phyloP scores from a whole-genome alignment of 2,329 filamentous ascomycete species.

The Aspergillus novofumigatus region DNA sequence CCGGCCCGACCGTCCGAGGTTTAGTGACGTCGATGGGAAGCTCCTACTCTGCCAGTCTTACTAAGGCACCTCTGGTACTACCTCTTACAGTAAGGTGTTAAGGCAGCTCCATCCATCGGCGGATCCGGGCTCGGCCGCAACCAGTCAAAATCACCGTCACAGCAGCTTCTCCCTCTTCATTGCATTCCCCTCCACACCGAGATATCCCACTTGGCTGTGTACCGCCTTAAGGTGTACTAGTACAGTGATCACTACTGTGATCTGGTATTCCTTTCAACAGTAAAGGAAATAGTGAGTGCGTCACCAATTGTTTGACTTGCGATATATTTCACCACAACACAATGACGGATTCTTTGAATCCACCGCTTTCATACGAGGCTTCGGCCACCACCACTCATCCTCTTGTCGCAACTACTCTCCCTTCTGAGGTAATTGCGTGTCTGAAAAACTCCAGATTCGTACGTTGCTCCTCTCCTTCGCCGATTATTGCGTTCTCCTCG shows the following conservation, averaged over 20 bases:
- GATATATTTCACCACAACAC: conserved; percentile 1
- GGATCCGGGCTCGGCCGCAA: conserved; percentile 5
- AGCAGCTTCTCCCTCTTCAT: neutral
- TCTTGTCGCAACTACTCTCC: conserved; percentile 65
- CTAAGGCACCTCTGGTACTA: too few species aligned
- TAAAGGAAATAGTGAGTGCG: neutral
- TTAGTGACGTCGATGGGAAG: conserved; percentile 5
- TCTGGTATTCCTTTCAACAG: neutral
- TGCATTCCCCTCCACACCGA: neutral
- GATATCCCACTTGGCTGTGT: neutral
- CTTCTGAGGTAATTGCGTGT: conserved; percentile 81
- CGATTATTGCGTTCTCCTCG: conserved; percentile 6
- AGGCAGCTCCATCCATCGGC: neutral
- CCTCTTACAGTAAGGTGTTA: too few species aligned
- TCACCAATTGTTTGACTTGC: neutral
- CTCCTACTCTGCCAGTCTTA: too few species aligned
- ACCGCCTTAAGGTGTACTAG: neutral
- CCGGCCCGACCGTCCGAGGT: neutral
- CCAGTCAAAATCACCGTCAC: conserved; percentile 3
- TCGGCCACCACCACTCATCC: conserved; percentile 71
- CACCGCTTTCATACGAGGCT: conserved; percentile 69
- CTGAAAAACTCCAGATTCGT: conserved; percentile 94
- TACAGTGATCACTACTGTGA: neutral
- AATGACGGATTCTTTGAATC: conserved; percentile 52
- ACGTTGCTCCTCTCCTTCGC: conserved; percentile 34